Base-by-base conservation (phyloP, 345 rosid genomes). In the Hibiscus syriacus region DNA sequence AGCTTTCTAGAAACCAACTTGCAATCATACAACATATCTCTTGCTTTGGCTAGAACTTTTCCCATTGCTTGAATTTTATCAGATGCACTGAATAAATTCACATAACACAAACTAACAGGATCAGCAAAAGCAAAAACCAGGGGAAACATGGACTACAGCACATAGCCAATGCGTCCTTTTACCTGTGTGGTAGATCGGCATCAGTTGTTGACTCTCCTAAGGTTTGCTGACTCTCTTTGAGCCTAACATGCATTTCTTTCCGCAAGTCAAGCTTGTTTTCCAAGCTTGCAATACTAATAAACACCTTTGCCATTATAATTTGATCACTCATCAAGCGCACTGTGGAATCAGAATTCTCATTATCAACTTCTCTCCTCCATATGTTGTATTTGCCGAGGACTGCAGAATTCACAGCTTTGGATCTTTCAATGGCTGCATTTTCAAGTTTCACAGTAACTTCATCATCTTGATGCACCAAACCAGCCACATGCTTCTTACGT, bases 351-450 rank as follows among this genome's bases (percentile, higher is more conserved):
- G 90, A 59, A 59, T 92, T 92, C 69, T 91, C 98, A 38, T 83
- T 94, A 77, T 92, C 99, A 53, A 78, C 84, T 72, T 94, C 99
- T 77, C 74, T 87, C 77, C 98, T 86, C 99, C 99, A 94, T 70
- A 92, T 85, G 78, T 81, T 94, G 77, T 92, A 94, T 78, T 92
- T 94, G 13, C 99, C 99, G 60, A 94, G 82, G 74, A 92, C 90
- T 20, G 98, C 92, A 48, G 97, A 88, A 63, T 94, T 98, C 70
- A 94, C 99, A 54, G 93, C 86, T 75, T 92, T 92, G 29, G 99
- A 89, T 26, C 88, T 90, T 73, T 94, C 97, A 69, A 92, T 86
- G 69, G 97, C 98, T 7, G 98, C 90, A 79, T 86, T 94, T 78
- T 94, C 99, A 53, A 94, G 87, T 78, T 88, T 94, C 43, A 90